phyloP scores from a whole-genome alignment of 306 rosid genomes.

The Vicia sativa region DNA sequence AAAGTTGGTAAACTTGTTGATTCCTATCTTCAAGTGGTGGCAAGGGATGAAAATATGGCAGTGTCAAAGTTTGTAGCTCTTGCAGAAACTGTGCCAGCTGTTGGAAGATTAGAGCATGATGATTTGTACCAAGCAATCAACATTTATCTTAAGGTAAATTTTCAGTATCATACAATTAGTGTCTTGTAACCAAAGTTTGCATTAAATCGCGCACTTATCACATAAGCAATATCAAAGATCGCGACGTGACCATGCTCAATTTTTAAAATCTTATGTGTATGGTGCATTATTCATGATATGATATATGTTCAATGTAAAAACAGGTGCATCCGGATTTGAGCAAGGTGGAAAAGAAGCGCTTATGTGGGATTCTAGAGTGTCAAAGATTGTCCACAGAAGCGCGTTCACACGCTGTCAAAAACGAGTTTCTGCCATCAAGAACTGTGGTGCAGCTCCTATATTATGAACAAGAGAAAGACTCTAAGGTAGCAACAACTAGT shows the following conservation, averaged over 20 bases:
- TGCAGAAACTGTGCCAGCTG: constrained; percentile 76
- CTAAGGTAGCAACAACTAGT: constrained; percentile 40
- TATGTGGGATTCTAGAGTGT: constrained; percentile 75
- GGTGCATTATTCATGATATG: background rate
- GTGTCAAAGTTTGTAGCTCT: constrained; percentile 67
- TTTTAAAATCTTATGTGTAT: background rate
- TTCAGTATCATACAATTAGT: background rate
- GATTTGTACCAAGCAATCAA: constrained; percentile 84
- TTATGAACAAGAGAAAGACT: constrained; percentile 73
- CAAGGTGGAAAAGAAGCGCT: constrained; percentile 71
- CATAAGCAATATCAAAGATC: background rate
- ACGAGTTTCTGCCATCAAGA: constrained; percentile 79
- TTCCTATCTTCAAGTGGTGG: constrained; percentile 86
- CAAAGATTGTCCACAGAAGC: constrained; percentile 69
- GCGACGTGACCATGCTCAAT: too few relatives aligned
- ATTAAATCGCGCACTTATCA: background rate
- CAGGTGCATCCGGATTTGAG: constrained; percentile 74
- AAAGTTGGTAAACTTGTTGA: constrained; percentile 81
- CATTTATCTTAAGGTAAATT: constrained; percentile 81
- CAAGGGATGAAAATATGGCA: constrained; percentile 72
- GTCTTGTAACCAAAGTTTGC: background rate
- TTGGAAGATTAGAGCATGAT: constrained; percentile 74
- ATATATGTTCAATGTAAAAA: constrained; percentile 26
- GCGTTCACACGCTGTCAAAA: constrained; percentile 75
- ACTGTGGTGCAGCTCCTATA: constrained; percentile 83